Evolutionary conservation across 2,329 filamentous ascomycete genomes (phyloP).

Genomic region (Cryoendolithus antarcticus): DNA sequence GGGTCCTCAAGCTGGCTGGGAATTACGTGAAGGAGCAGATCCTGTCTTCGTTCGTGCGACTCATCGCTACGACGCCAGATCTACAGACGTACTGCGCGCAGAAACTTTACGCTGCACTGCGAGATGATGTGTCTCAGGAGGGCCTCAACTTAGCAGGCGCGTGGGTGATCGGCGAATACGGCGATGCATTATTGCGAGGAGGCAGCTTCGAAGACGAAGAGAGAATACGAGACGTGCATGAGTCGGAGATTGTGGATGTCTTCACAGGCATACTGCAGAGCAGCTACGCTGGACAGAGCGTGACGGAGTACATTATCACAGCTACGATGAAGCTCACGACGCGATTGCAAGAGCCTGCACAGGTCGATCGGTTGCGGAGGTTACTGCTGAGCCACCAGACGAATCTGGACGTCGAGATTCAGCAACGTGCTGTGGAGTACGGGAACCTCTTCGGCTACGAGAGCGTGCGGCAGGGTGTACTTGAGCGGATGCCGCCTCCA

Average conservation of each 20-base stretch:
- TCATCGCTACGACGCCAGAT: conserved; percentile 89
- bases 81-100: conserved; percentile 93
- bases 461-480: conserved; percentile 71
- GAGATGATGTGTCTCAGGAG: conserved; percentile 96
- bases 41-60: conserved; percentile 84
- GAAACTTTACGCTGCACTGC: conserved; percentile 80
- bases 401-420: conserved; percentile 87
- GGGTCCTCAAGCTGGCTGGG: conserved; percentile 83
- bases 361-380: conserved; percentile 72
- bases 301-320: conserved; percentile 92
- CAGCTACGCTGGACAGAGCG: conserved; percentile 80
- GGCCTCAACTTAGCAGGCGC: conserved; percentile 83
- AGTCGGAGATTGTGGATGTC: conserved; percentile 85
- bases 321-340: conserved; percentile 91
- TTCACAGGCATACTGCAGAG: conserved; percentile 87
- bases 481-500: conserved; percentile 95
- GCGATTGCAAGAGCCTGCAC: conserved; percentile 67
- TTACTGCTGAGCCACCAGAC: conserved; percentile 67
- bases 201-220: conserved; percentile 93
- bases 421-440: conserved; percentile 92
- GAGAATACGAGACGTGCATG: conserved; percentile 67
- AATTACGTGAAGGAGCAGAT: conserved; percentile 98
- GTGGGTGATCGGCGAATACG: conserved; percentile 97
- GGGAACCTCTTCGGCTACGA: conserved; percentile 88
- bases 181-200: conserved; percentile 75